Percentiles rank a stretch among this genome's conserved stretches.
Evolutionary conservation across 148 eudicot species (phyloP).

Genomic region (Rhododendron simsii): DNA sequence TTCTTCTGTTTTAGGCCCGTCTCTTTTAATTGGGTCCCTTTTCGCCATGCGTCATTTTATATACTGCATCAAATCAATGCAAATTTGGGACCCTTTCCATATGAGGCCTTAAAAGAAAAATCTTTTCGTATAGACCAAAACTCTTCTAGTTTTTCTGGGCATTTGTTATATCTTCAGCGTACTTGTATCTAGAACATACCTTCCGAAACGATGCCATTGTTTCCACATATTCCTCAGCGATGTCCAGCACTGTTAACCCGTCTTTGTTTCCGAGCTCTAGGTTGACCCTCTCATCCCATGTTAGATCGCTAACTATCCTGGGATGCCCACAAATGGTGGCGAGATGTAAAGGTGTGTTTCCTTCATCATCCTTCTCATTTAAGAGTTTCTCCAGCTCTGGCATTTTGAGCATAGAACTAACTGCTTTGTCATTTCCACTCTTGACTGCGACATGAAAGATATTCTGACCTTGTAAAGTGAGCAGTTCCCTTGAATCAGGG

Average conservation of each 20-base stretch:
- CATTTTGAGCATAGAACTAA: slow-evolving; percentile 13
- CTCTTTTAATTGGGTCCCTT: neutral
- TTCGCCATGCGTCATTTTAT: no score
- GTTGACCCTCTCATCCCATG: neutral
- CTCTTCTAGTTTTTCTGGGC: neutral
- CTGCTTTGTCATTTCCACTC: slow-evolving; percentile 1
- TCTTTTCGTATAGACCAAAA: neutral
- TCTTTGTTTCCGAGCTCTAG: slow-evolving; percentile 17
- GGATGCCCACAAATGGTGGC: slow-evolving; percentile 21
- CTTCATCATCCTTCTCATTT: slow-evolving; percentile 23
- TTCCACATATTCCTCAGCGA: slow-evolving; percentile 24
- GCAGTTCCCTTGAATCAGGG: slow-evolving; percentile 27
- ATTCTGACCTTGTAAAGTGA: slow-evolving; percentile 16
- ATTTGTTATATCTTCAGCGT: no score
- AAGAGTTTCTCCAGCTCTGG: slow-evolving; percentile 13
- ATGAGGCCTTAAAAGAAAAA: neutral
- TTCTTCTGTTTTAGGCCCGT: neutral
- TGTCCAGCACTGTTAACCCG: slow-evolving; percentile 20
- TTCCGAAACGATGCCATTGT: slow-evolving; percentile 14
- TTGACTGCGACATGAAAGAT: slow-evolving; percentile 25
- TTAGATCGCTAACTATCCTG: slow-evolving; percentile 9
- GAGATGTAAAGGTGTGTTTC: slow-evolving; percentile 31
- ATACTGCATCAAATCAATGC: neutral
- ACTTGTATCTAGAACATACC: slow-evolving; percentile 6
- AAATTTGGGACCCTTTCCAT: neutral